These are phyloP conservation scores for Amphichorda felina DNA, from an alignment of 2,329 filamentous ascomycete genomes.

Conservation along the genomic window DNA sequence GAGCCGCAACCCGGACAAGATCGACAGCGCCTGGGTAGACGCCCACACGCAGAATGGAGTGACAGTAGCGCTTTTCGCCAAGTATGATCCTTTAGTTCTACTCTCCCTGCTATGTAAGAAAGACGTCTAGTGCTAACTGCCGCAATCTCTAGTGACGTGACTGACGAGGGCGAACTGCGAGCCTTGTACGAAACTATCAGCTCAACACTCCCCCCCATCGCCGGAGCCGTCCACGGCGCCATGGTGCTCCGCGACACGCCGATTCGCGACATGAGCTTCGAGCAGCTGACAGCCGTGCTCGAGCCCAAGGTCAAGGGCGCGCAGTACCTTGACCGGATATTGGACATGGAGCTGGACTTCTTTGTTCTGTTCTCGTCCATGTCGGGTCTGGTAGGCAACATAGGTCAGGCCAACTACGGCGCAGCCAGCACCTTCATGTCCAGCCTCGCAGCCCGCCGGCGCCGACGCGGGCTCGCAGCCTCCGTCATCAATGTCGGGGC, in stretches of 20 bases:
- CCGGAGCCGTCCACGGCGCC: conserved; percentile 24
- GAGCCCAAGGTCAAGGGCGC: conserved; percentile 22
- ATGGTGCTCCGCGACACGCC: conserved; percentile 19
- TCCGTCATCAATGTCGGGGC: conserved; percentile 40
- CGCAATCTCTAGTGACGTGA: background rate
- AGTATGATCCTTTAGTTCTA: too few relatives aligned
- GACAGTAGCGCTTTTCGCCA: too few relatives aligned
- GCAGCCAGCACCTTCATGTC: conserved; percentile 25
- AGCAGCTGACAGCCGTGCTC: conserved; percentile 11
- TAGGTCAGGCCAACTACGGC: conserved; percentile 23
- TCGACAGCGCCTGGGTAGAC: too few relatives aligned
- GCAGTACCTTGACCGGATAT: conserved; percentile 23
- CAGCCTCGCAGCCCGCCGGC: conserved; percentile 22
- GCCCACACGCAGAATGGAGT: too few relatives aligned
- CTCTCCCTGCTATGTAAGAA: too few relatives aligned
- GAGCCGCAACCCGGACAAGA: conserved; percentile 19
- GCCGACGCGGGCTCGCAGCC: conserved; percentile 25
- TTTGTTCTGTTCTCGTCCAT: conserved; percentile 29
- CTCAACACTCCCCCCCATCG: conserved; percentile 15
- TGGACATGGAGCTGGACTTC: conserved; percentile 18
- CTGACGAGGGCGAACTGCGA: background rate
- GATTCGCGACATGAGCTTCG: conserved; percentile 12
- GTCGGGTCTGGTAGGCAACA: conserved; percentile 17
- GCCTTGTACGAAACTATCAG: background rate
- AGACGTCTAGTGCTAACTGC: too few relatives aligned